Percentiles rank a stretch among this genome's conserved stretches.
Conservation (phyloP, 2,329 filamentous ascomycete genomes). For the Penicillium digitatum region DNA sequence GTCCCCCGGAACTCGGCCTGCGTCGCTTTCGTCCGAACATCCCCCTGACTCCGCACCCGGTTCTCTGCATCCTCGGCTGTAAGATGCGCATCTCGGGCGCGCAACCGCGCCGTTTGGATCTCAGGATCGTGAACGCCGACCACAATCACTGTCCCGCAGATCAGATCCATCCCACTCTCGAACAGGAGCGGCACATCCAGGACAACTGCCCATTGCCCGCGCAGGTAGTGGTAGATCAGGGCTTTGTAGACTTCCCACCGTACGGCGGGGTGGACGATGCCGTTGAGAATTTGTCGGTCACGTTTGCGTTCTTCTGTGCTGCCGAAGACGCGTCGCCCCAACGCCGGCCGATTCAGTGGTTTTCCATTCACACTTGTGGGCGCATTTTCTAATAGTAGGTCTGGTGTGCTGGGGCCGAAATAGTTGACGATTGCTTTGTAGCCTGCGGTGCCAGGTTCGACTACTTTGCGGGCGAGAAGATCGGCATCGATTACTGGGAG, state of each 20-base stretch:
- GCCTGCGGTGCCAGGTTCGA: slow-evolving; percentile 82
- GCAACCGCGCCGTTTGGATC: slow-evolving; percentile 76
- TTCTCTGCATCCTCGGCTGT: slow-evolving; percentile 83
- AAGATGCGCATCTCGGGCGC: slow-evolving; percentile 71
- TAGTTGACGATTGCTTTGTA: slow-evolving; percentile 78
- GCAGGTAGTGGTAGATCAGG: slow-evolving; percentile 68
- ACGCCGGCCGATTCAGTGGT: slow-evolving; percentile 77
- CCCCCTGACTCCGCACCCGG: slow-evolving; percentile 78
- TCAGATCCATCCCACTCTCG: slow-evolving; percentile 77
- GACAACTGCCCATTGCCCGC: slow-evolving; percentile 81
- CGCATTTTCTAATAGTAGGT: slow-evolving; percentile 65
- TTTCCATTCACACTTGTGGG: slow-evolving; percentile 34
- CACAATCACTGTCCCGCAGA: slow-evolving; percentile 81
- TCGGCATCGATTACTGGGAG: slow-evolving; percentile 94
- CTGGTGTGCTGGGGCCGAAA: slow-evolving; percentile 78
- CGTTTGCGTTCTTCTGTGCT: slow-evolving; percentile 63
- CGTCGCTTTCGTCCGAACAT: slow-evolving; percentile 77
- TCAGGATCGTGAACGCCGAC: slow-evolving; percentile 77
- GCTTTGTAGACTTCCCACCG: slow-evolving; percentile 73
- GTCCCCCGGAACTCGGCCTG: slow-evolving; percentile 61
- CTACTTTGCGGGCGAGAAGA: slow-evolving; percentile 83
- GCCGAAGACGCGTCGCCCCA: slow-evolving; percentile 85
- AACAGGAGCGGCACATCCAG: slow-evolving; percentile 90
- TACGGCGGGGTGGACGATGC: slow-evolving; percentile 90
- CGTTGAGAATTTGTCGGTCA: slow-evolving; percentile 75